Base-by-base conservation (phyloP, 768 basidiomycete species). In the Krasilnikovozyma curviuscula region DNA sequence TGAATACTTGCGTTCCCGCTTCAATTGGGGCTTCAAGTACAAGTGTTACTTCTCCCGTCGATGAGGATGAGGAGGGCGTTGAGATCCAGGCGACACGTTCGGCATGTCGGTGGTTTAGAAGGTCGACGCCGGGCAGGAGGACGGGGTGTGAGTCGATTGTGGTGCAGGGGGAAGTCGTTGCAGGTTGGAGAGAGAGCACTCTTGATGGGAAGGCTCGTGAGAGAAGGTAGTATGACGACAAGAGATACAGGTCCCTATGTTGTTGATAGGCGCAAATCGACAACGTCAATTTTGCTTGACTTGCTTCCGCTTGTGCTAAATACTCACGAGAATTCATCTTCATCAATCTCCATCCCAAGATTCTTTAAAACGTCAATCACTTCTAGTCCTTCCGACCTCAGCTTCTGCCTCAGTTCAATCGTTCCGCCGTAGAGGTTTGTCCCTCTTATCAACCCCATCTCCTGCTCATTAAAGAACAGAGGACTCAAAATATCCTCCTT, bases 181-280 rank as follows among this genome's bases (percentile, higher is more conserved):
- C 62, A 27, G 57, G 69, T n/a, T n/a, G n/a, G 18, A 61, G 58
- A 5, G 75, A 75, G 25, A 93, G 70, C 19, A 95, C 66, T 7
- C 76, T 75, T 0, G 88, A 93, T 0, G 88, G 83, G 58, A 93
- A 95, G 0, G 85, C 81, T 44, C 89, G 75, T 1, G 88, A 89
- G 1, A 83, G 83, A 31, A 85, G 67, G 59, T 83, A 77, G 0
- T 81, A 85, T 6, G 78, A 68, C 1, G 81, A 76, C 1, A 73
- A 71, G 2, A 83, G 66, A 61, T 82, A 89, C 23, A 65, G 60
- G 23, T 78, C 72, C 81, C 85, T 88, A 46, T 32, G 28, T 4
- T 23, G 2, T 29, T 28, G 18, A 48, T 19, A 7, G 18, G 25
- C 7, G 19, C 30, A 8, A 18, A 32, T 16, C 12, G 12, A 16